A percentile compares a stretch with the other conserved stretches of the same genome.
These are phyloP conservation scores for Artemisia annua DNA, from an alignment of 129 eudicot genomes.

Conservation along the genomic window DNA sequence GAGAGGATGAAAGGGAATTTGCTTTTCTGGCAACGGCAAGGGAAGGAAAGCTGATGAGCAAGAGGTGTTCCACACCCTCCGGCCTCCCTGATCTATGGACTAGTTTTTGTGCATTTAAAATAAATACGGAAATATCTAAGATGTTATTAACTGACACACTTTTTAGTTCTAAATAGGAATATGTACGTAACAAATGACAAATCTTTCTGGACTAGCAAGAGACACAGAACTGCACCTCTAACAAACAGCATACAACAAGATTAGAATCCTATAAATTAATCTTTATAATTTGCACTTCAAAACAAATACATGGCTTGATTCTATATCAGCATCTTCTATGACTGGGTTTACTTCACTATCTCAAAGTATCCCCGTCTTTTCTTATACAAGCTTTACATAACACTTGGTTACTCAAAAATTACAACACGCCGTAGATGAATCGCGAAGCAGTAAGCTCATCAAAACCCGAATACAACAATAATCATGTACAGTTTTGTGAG, in stretches of 20 bases:
- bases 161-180: not conserved
- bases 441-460: constrained; percentile 22
- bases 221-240: not conserved
- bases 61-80: too few relatives aligned
- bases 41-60: too few relatives aligned
- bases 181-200: not conserved
- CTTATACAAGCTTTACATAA: constrained; percentile 25
- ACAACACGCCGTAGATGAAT: constrained; percentile 32
- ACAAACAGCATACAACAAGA: not conserved
- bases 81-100: too few relatives aligned
- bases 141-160: not conserved
- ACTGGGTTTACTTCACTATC: constrained; percentile 11
- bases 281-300: constrained; percentile 9
- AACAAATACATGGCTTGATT: constrained; percentile 10
- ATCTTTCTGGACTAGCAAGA: not conserved
- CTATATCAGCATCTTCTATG: constrained; percentile 19
- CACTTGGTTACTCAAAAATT: constrained; percentile 25
- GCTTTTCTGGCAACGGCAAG: too few relatives aligned
- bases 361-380: not conserved
- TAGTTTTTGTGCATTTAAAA: too few relatives aligned
- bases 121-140: not conserved
- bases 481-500: not conserved
- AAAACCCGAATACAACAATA: constrained; percentile 12
- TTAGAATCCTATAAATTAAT: not conserved
- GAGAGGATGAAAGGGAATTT: too few relatives aligned